Percentiles rank a stretch among this genome's conserved stretches.
Conservation (phyloP, 306 rosid genomes). For the Castanea crenata region DNA sequence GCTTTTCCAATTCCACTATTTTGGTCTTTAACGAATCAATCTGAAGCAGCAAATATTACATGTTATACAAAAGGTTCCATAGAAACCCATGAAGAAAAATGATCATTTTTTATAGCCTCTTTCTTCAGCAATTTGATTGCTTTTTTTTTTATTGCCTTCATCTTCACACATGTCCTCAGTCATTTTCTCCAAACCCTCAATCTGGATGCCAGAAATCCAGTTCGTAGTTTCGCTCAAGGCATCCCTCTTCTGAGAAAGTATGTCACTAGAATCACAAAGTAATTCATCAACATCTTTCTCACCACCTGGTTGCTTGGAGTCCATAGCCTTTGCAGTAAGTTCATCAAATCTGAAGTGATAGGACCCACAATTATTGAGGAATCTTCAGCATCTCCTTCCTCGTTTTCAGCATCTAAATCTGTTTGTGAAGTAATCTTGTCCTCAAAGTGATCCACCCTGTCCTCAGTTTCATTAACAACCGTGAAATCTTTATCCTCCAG, state of each 20-base stretch:
- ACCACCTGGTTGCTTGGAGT: conserved; percentile 27
- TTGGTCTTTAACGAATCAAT: conserved; percentile 59
- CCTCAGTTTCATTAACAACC: conserved; percentile 25
- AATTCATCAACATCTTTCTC: conserved; percentile 36
- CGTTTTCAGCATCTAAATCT: conserved; percentile 17
- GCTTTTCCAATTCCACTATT: conserved; percentile 56
- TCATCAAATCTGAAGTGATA: conserved; percentile 39
- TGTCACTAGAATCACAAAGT: conserved; percentile 27
- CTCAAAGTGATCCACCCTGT: conserved; percentile 25
- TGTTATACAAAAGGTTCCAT: background rate
- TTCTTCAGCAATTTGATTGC: too few species aligned
- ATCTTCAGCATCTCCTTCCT: conserved; percentile 45
- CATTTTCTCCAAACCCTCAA: too few species aligned
- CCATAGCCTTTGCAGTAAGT: conserved; percentile 15
- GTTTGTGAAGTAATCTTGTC: conserved; percentile 29
- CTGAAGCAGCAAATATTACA: conserved; percentile 41
- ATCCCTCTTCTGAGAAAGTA: too few species aligned
- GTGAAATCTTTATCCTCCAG: conserved; percentile 31
- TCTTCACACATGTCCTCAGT: too few species aligned
- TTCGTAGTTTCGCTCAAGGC: too few species aligned
- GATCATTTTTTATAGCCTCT: too few species aligned
- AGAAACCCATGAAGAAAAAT: too few species aligned
- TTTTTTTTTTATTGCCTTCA: too few species aligned
- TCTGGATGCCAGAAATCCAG: too few species aligned
- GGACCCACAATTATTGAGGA: conserved; percentile 32